Percentiles rank a stretch among this genome's conserved stretches.
Conservation (phyloP, 805 yeast genomes). For the Yamadazyma insecticola region DNA sequence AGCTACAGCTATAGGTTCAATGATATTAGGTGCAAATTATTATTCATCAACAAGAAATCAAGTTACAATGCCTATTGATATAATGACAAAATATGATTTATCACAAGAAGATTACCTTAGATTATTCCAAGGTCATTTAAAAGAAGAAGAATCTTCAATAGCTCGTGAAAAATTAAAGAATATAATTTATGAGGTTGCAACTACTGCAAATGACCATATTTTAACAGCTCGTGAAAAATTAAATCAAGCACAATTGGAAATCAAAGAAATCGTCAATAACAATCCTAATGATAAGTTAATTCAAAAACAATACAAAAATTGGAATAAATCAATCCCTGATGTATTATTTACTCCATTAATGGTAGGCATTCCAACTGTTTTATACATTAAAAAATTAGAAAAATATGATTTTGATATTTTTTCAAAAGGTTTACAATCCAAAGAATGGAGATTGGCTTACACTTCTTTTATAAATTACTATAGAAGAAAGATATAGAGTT, state of each 20-base stretch:
- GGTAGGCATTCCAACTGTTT: constrained; percentile 59
- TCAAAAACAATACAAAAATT: constrained; percentile 20
- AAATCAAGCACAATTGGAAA: constrained; percentile 29
- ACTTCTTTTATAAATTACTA: constrained; percentile 47
- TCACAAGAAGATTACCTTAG: constrained; percentile 64
- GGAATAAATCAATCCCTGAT: constrained; percentile 54
- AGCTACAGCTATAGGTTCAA: constrained; percentile 65
- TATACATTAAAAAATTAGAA: constrained; percentile 60
- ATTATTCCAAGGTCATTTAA: constrained; percentile 38
- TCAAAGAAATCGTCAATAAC: constrained; percentile 23
- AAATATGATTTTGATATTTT: constrained; percentile 60
- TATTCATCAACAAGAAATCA: constrained; percentile 48
- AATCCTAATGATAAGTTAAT: constrained; percentile 22
- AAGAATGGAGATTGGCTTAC: constrained; percentile 68
- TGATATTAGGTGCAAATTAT: constrained; percentile 55
- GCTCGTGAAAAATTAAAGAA: constrained; percentile 41
- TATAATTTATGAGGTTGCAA: constrained; percentile 65
- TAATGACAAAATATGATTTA: constrained; percentile 47
- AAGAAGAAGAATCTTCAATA: constrained; percentile 17
- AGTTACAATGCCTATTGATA: constrained; percentile 59
- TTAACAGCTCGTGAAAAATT: constrained; percentile 62
- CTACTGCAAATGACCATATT: constrained; percentile 75
- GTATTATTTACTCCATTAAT: constrained; percentile 64
- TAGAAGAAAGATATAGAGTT: constrained; percentile 19
- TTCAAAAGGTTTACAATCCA: constrained; percentile 36